A percentile compares a stretch with the other conserved stretches of the same genome.
Evolutionary conservation across 345 rosid genomes (phyloP).

Genomic region (Lepidium aucheri): DNA sequence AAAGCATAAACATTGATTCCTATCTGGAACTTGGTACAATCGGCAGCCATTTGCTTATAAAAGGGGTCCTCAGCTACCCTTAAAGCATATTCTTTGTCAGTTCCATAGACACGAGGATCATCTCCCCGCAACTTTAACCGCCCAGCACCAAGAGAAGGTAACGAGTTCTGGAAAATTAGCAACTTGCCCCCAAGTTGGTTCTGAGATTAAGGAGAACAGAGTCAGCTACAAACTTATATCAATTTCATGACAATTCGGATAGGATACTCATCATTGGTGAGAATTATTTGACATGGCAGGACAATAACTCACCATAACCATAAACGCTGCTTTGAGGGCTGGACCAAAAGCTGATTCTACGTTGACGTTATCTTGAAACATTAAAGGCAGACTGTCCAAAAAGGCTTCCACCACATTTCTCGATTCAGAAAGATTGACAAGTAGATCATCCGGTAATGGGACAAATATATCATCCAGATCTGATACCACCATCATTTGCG

Average conservation of each 20-base stretch:
- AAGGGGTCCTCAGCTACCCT: conserved; percentile 90
- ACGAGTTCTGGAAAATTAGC: conserved; percentile 80
- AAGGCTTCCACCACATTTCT: conserved; percentile 84
- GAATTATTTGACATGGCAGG: conserved; percentile 2
- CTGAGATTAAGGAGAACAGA: conserved; percentile 33
- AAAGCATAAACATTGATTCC: conserved; percentile 85
- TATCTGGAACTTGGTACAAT: conserved; percentile 92
- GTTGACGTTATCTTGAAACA: conserved; percentile 86
- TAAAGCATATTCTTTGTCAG: conserved; percentile 79
- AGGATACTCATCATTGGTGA: not conserved
- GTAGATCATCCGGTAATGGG: conserved; percentile 97
- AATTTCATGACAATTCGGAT: not conserved
- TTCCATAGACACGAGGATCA: conserved; percentile 91
- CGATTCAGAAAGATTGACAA: conserved; percentile 97
- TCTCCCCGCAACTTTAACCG: conserved; percentile 93
- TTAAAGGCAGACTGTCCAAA: conserved; percentile 84
- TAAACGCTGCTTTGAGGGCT: conserved; percentile 86
- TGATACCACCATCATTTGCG: conserved; percentile 99
- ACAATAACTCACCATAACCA: conserved; percentile 77
- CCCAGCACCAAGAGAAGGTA: conserved; percentile 96
- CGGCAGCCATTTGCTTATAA: conserved; percentile 99
- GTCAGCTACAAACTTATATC: conserved; percentile 9
- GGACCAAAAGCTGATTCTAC: conserved; percentile 99
- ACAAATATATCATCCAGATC: conserved; percentile 91
- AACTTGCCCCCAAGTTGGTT: conserved; percentile 93